Conservation (phyloP, 352 stramenopile species). For the Phytophthora kernoviae region DNA sequence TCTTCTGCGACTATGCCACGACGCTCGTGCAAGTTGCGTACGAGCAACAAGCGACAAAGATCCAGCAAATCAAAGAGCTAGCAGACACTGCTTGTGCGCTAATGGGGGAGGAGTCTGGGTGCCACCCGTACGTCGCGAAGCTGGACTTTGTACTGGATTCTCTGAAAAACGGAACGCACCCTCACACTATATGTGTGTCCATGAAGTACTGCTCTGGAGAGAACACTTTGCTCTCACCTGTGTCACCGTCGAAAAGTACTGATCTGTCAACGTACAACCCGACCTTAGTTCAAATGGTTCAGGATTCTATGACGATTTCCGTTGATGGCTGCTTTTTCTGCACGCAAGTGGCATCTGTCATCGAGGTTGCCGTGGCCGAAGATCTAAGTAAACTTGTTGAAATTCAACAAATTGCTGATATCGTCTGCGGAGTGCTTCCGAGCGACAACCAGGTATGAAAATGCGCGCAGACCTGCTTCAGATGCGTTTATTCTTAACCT, state of each 20-base stretch:
- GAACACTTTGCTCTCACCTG: neutral
- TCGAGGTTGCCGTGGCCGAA: conserved; percentile 60
- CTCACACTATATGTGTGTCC: conserved; percentile 35
- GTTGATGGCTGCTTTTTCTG: conserved; percentile 72
- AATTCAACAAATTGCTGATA: conserved; percentile 65
- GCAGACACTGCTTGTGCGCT: conserved; percentile 39
- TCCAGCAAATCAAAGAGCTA: conserved; percentile 32
- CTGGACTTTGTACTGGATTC: conserved; percentile 43
- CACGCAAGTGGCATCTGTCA: conserved; percentile 59
- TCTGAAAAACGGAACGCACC: conserved; percentile 40
- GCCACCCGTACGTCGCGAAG: conserved; percentile 37
- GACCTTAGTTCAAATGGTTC: conserved; percentile 36
- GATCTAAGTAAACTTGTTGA: conserved; percentile 56
- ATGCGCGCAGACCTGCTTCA: neutral
- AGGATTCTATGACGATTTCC: conserved; percentile 38
- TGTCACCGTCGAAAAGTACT: neutral
- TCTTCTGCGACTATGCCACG: conserved; percentile 52
- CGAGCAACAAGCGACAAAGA: conserved; percentile 33
- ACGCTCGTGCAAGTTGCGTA: conserved; percentile 33
- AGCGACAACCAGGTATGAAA: conserved; percentile 59
- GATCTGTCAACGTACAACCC: conserved; percentile 32
- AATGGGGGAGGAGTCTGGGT: conserved; percentile 32
- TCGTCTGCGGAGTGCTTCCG: conserved; percentile 65
- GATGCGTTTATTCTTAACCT: conserved; percentile 3
- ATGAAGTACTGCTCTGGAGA: conserved; percentile 37